Evolutionary conservation across 441 rosid species (phyloP), one percentile per base, ranked within the genome.

Genomic region (Corymbia calophylla): DNA sequence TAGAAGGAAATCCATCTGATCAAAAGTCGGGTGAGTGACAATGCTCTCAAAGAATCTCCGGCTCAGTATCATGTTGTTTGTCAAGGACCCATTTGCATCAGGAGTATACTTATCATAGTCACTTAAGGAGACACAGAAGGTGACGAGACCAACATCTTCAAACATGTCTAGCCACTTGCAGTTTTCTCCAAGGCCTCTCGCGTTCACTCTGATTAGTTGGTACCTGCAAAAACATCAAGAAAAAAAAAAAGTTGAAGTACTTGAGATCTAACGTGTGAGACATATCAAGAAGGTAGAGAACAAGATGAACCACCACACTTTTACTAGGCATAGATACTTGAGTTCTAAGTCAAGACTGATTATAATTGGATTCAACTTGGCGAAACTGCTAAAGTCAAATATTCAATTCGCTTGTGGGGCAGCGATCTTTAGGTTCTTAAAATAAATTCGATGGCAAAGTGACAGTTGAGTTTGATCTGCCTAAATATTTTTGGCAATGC

Each of bases 111-210:
- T 97, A 91, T 97, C 97, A 27, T 97, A 98, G 93, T 97, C 98
- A 48, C 94, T 97, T 96, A 98, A 91, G 27, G 96, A 39, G 58
- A 97, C 97, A 88, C 98, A 96, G 89, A 98, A 97, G 84, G 96
- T 94, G 92, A 97, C 96, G 94, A 98, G 94, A 70, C 99, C 99
- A 35, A 97, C 94, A 86, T 98, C 99, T 93, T 98, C 99, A 68
- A 98, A 98, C 99, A 97, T 97, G 92, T 98, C 99, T 53, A 98
- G 95, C 99, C 99, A 98, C 90, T 96, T 96, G 93, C 98, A 98
- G 93, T 95, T 97, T 91, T 96, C 99, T 19, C 99, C 98, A 12
- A 96, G 95, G 87, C 99, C 98, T 89, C 97, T 93, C 7, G 98
- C 94, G 23, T 95, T 98, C 55, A 97, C 95, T 91, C 99, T 94